Conservation (phyloP, 129 eudicot genomes). For the Centaurea solstitialis region DNA sequence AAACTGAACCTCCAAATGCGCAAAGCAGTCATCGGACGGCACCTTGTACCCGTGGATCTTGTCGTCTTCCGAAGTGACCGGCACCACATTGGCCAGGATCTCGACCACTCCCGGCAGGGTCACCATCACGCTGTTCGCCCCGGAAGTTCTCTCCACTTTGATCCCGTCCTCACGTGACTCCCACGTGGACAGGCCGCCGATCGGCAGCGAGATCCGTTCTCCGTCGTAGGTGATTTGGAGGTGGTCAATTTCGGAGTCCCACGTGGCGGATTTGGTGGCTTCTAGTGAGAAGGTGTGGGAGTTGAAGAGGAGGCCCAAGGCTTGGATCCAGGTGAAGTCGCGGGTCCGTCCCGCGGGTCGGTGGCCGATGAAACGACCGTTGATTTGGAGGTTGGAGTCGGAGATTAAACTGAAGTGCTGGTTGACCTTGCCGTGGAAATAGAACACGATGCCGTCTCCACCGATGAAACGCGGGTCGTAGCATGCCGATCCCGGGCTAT, state of each 20-base stretch:
- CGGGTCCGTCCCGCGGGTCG: slow-evolving; percentile 59
- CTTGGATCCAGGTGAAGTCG: slow-evolving; percentile 87
- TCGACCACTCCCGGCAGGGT: slow-evolving; percentile 39
- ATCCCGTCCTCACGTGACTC: slow-evolving; percentile 26
- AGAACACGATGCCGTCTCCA: slow-evolving; percentile 67
- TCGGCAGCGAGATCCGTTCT: slow-evolving; percentile 23
- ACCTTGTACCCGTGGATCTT: slow-evolving; percentile 49
- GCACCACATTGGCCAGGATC: slow-evolving; percentile 52
- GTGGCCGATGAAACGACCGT: slow-evolving; percentile 71
- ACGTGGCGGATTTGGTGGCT: slow-evolving; percentile 54
- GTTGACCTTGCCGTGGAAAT: slow-evolving; percentile 72
- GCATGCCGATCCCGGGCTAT: slow-evolving; percentile 68
- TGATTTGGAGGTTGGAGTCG: slow-evolving; percentile 69
- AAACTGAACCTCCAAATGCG: slow-evolving; percentile 58
- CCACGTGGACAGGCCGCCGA: slow-evolving; percentile 46
- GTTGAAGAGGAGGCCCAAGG: slow-evolving; percentile 56
- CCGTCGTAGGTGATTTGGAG: slow-evolving; percentile 46
- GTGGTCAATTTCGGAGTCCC: slow-evolving; percentile 53
- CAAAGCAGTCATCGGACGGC: slow-evolving; percentile 51
- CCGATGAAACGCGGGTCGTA: slow-evolving; percentile 79
- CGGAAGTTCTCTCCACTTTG: slow-evolving; percentile 49
- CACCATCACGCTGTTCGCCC: slow-evolving; percentile 44
- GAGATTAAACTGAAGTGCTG: slow-evolving; percentile 68
- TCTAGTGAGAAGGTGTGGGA: slow-evolving; percentile 60
- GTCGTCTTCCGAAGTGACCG: slow-evolving; percentile 53